Evolutionary conservation across 129 eudicot genomes (phyloP).

Genomic region (Tagetes patula): DNA sequence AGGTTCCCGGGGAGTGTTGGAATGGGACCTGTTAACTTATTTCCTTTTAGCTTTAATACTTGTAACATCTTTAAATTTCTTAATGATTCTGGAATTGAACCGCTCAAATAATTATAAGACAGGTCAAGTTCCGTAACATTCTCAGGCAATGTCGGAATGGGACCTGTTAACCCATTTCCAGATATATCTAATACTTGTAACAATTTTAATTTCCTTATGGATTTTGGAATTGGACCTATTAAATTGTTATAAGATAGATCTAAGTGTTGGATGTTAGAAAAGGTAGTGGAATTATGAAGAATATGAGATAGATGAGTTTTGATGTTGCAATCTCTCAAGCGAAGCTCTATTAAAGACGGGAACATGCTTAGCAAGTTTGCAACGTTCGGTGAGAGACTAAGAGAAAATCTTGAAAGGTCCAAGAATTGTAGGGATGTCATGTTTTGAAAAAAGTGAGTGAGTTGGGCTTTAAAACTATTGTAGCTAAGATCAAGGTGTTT

Average conservation of each 20-base stretch:
- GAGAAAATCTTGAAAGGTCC: neutral
- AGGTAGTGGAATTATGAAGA: neutral
- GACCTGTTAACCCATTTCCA: neutral
- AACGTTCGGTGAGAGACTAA: neutral
- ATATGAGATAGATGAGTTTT: neutral
- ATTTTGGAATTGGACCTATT: neutral
- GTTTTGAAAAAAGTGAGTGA: neutral
- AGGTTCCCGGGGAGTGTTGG: neutral
- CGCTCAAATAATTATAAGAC: neutral
- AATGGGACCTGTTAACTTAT: neutral
- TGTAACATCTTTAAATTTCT: neutral
- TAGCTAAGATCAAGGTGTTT: neutral
- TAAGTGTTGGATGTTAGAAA: neutral
- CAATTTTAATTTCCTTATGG: neutral
- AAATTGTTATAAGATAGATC: neutral
- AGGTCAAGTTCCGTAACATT: constrained; percentile 7
- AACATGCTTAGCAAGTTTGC: neutral
- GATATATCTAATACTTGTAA: neutral
- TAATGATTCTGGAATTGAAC: neutral
- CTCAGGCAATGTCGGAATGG: neutral
- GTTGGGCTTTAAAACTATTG: neutral
- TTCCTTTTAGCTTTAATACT: neutral
- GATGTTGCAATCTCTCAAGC: neutral
- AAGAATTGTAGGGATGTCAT: neutral
- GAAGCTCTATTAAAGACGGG: neutral